Evolutionary conservation across 306 rosid species (phyloP), one percentile per base, ranked within the genome.

Genomic region (Cercis canadensis): DNA sequence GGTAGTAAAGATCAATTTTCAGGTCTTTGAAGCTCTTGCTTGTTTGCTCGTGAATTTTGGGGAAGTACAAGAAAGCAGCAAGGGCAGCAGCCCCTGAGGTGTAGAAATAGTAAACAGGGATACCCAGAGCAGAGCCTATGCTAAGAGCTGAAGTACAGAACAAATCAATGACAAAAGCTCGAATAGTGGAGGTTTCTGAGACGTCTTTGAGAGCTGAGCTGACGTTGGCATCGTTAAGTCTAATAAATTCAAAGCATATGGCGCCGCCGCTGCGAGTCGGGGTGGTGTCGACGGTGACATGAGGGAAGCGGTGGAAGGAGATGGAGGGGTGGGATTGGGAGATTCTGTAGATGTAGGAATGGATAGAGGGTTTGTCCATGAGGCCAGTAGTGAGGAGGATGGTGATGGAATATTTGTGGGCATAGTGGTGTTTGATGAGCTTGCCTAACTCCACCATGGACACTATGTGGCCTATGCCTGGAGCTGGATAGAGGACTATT

Each of bases 401-500:
- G 55, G 70, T 75, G 51, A 83, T 39, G 45, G 73, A 65, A 79
- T 66, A 75, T 18, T 56, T 43, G 62, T 47, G 19, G 19, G 41
- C 0, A 53, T 61, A 59, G 1, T 49, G 81, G 17, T 11, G 70
- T 51, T 68, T 69, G 5, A 79, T 57, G 41, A 83, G 67, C 76
- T 67, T 78, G 60, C 69, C 83, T 0, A 82, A 65, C 83, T 82
- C 84, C 2, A 82, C 81, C 83, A 75, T 78, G 64, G 78, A 55
- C 21, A 82, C 9, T 0, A 78, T 2, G 44, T 82, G 87, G 2
- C 87, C 76, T 14, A 70, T 75, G 33, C 65, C 75, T 7, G 81
- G 87, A n/a, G 78, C 11, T 51, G 87, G 32, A 4, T 58, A 75
- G 4, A 82, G 34, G 0, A 82, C 78, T 2, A 82, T 34, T 3